Evolutionary conservation across 352 stramenopile genomes (phyloP), one percentile per base, ranked within the genome.

Genomic region (Pythium monospermum): DNA sequence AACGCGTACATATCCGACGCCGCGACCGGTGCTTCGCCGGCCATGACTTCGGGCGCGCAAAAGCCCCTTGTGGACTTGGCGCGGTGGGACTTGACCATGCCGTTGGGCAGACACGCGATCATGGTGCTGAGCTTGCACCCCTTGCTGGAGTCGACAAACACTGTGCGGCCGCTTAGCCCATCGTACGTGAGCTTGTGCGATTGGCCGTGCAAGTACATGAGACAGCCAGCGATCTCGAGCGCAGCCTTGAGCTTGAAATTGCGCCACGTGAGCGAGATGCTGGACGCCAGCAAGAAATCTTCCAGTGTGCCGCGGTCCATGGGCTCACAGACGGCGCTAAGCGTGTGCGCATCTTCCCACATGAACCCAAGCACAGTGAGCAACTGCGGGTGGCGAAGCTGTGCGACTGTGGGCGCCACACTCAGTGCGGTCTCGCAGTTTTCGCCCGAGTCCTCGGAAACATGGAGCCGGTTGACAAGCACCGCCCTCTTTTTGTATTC

Each of bases 51-150:
- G 6, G 59, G 59, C 12, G 59, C 59, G 27, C 46, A 61, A 23
- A 67, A 67, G 18, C 30, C 59, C 15, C 59, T 52, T 3, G 52
- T 62, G 0, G 52, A 49, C 23, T 59, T 55, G 22, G 42, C 43
- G 1, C 52, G 21, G 12, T 62, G 53, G 6, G 52, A 55, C 47
- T 59, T 57, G 15, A 62, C 47, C 42, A 66, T 28, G 4, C 75
- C 64, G 8, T 70, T 69, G 3, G 79, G 64, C 1, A 87, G 50
- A 26, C 72, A 76, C n/a, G 79, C 79, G 32, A 85, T 73, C 42
- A 93, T 53, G 16, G 79, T 84, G 49, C 84, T 90, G 26, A 89
- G 66, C 52, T 91, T 91, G 69, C 79, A 91, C 26, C 82, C 79
- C 42, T 88, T 88, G 2, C 55, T 56, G 8, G 65, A 71, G 46